Evolutionary conservation across 768 basidiomycete genomes (phyloP).

Genomic region (Mycena metata): DNA sequence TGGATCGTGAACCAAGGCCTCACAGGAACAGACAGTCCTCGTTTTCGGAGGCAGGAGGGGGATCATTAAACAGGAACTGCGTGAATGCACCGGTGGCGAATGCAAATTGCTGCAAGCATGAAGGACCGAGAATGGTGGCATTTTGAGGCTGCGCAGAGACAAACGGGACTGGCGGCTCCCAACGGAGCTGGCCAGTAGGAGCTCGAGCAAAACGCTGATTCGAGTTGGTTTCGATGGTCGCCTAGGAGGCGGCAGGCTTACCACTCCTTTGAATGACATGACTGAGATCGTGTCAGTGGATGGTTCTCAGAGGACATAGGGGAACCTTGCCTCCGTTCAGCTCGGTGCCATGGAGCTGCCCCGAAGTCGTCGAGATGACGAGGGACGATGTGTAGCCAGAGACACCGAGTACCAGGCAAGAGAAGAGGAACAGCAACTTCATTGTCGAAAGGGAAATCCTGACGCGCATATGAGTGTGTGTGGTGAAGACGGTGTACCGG

Average conservation of each 20-base stretch:
- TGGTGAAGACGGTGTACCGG: slow-evolving; percentile 3
- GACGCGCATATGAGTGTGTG: not conserved
- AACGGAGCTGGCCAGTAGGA: slow-evolving; percentile 23
- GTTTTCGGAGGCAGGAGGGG: slow-evolving; percentile 27
- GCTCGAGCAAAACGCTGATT: slow-evolving; percentile 29
- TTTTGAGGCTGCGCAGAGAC: slow-evolving; percentile 17
- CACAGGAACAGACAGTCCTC: slow-evolving; percentile 34
- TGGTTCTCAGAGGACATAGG: not conserved
- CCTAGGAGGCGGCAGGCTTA: not conserved
- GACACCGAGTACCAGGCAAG: slow-evolving; percentile 14
- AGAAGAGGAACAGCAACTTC: slow-evolving; percentile 18
- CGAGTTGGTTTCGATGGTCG: not conserved
- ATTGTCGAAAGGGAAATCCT: slow-evolving; percentile 12
- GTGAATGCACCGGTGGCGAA: slow-evolving; percentile 11
- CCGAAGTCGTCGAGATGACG: slow-evolving; percentile 28
- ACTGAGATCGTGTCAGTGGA: slow-evolving; percentile 17
- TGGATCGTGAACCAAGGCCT: slow-evolving; percentile 7
- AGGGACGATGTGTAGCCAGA: slow-evolving; percentile 6
- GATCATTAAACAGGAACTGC: slow-evolving; percentile 30
- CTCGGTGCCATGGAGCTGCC: slow-evolving; percentile 26
- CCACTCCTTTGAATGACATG: slow-evolving; percentile 28
- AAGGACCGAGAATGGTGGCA: slow-evolving; percentile 24
- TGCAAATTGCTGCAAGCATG: slow-evolving; percentile 32
- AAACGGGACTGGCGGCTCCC: slow-evolving; percentile 30
- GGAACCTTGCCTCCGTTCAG: slow-evolving; percentile 25